Conservation (phyloP, 1,284 basidiomycete species). For the Bondarzewia mesenterica region DNA sequence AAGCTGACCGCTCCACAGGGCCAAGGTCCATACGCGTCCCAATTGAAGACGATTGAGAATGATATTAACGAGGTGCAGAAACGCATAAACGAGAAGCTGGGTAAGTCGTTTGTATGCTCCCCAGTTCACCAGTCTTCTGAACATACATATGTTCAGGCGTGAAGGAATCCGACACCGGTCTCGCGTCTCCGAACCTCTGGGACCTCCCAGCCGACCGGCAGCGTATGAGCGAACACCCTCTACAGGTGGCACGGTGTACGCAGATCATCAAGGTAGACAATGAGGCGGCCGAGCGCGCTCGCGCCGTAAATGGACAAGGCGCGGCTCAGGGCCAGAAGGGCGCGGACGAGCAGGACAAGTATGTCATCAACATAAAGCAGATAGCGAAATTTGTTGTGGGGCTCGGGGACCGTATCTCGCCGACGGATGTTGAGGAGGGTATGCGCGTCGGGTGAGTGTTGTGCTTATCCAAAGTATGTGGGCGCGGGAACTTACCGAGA, state of each 20-base stretch:
- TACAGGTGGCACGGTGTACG: slow-evolving; percentile 97
- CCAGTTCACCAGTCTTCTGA: background rate
- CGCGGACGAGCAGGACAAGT: slow-evolving; percentile 96
- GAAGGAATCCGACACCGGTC: slow-evolving; percentile 97
- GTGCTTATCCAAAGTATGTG: background rate
- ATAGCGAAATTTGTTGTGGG: slow-evolving; percentile 99
- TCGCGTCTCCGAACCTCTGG: slow-evolving; percentile 96
- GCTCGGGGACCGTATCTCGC: slow-evolving; percentile 91
- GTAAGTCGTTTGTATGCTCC: slow-evolving; percentile 28
- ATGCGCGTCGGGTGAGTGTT: slow-evolving; percentile 92
- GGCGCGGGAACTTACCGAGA: slow-evolving; percentile 11
- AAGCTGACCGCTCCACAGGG: slow-evolving; percentile 48
- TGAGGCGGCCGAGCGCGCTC: slow-evolving; percentile 63
- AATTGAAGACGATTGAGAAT: slow-evolving; percentile 83
- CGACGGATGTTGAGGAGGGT: slow-evolving; percentile 98
- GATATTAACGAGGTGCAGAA: slow-evolving; percentile 98
- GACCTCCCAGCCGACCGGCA: slow-evolving; percentile 85
- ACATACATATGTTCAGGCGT: slow-evolving; percentile 47
- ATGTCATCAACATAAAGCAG: slow-evolving; percentile 99
- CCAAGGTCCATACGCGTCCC: slow-evolving; percentile 92
- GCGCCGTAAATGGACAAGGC: slow-evolving; percentile 63
- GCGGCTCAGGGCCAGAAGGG: slow-evolving; percentile 81
- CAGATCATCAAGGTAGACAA: slow-evolving; percentile 91
- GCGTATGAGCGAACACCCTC: slow-evolving; percentile 87
- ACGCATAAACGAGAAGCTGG: slow-evolving; percentile 95